Evolutionary conservation across 306 rosid genomes (phyloP), one percentile per base, ranked within the genome.

Genomic region (Purshia tridentata): DNA sequence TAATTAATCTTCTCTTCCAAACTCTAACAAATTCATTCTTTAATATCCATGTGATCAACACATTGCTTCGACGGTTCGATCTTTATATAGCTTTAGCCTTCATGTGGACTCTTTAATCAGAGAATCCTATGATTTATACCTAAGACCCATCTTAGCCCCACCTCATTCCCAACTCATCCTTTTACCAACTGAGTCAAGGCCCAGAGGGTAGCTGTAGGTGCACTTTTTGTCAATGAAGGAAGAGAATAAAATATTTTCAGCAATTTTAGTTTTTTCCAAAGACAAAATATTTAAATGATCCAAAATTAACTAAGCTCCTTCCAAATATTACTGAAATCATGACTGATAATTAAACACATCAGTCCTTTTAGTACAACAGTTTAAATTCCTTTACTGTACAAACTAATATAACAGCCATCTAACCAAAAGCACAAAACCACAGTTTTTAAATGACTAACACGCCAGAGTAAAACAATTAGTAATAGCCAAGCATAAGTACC

Each of bases 401-500:
- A 61, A 58, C 67, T 54, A 76, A 40, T 11, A 74, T 18, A 19
- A 18, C 13, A 18, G 3, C 56, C 74, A 79, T 42, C 56, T 10
- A 37, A 20, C 49, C 4, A 39, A 45, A 59, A 66, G 41, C 19
- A 41, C 49, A 20, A 35, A n/a, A 13, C 66, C 22, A 78, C 44
- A 48, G 53, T 10, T 35, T 52, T 4, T 11, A 46, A 6, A 41
- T 19, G 49, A 12, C 72, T 73, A 56, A 51, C 2, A 19, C 8
- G 44, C 49, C 45, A 19, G 19, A 20, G 44, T 11, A 54, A 39
- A 54, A 22, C 47, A 37, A 41, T 3, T 29, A 16, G 54, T 13
- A 55, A 69, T 37, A 73, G 19, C 40, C 45, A 71, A 78, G 58
- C 55, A 73, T 37, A 23, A 18, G 53, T 85, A 94, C 99, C 99